Base-by-base conservation (phyloP, 1,284 basidiomycete species). In the Heterobasidion irregulare region DNA sequence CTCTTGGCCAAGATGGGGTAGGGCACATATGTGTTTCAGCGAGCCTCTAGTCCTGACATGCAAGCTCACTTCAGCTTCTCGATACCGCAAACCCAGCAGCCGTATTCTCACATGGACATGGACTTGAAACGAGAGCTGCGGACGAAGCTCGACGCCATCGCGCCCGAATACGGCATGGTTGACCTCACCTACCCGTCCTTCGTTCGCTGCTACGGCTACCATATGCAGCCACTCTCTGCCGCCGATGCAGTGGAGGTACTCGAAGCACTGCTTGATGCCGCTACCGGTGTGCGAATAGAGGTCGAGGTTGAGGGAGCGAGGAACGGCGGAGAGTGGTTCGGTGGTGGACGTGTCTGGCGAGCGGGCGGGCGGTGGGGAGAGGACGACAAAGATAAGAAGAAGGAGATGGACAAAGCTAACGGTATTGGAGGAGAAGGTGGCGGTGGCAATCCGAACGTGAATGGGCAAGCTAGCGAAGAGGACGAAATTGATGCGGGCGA, bases 1-100 rank as follows among this genome's bases (percentile, higher is more conserved):
- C 74, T 99, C 57, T 75, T 99, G 36, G 97, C 97, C 32, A 99
- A 99, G 76, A 99, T 99, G 94, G 97, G 97, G 94, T 96, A 68
- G 60, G 82, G 73, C 52, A 41, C 41, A 26, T 41, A 44, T 54
- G 52, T 58, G 56, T 53, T 16, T 38, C 49, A 15, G 26, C 19
- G 32, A 38, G 47, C 53, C 26, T 26, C 26, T 26, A 26, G 26
- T 26, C 26, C 26, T 26, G 34, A 15, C 34, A 19, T 56, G 34
- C 16, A 53, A 32, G 49, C 19, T 50, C 18, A 50, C 33, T 16
- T 50, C 52, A 95, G 93, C 1, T 95, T 97, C 67, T 96, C 95
- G 0, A 83, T 98, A 58, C 79, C 82, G 2, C 94, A 99, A 66
- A 96, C 93, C 18, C 92, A 97, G 62, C 96, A 99, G 66, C 80